Percentiles rank a stretch among this genome's conserved stretches.
These are phyloP conservation scores for Aquilaria sinensis DNA, from an alignment of 345 rosid genomes.

Conservation along the genomic window DNA sequence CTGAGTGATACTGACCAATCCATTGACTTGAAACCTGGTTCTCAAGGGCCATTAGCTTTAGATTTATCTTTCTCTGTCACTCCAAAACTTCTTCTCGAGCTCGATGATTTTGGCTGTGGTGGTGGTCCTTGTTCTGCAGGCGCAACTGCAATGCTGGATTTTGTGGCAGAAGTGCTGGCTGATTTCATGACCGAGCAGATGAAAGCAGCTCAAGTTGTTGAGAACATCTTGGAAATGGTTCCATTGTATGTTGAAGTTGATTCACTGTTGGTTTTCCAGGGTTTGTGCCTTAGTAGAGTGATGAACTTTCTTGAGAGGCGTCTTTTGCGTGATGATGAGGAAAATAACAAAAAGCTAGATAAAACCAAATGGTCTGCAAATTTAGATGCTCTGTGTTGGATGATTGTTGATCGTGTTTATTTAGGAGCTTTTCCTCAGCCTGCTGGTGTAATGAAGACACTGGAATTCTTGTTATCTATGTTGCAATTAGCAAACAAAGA, in stretches of 20 bases:
- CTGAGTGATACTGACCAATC: constrained; percentile 57
- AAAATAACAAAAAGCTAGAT: constrained; percentile 77
- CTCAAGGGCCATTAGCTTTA: constrained; percentile 49
- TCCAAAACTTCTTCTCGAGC: constrained; percentile 65
- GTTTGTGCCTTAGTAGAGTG: constrained; percentile 78
- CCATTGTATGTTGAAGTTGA: constrained; percentile 83
- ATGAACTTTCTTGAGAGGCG: constrained; percentile 95
- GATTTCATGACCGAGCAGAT: constrained; percentile 78
- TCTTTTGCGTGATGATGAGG: constrained; percentile 92
- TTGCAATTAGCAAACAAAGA: constrained; percentile 89
- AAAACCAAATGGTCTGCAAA: constrained; percentile 81
- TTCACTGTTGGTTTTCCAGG: constrained; percentile 75
- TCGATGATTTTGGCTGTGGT: constrained; percentile 85
- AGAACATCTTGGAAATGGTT: constrained; percentile 70
- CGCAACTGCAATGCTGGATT: constrained; percentile 87
- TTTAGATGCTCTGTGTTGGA: constrained; percentile 83
- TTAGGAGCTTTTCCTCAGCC: constrained; percentile 94
- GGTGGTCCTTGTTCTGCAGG: constrained; percentile 98
- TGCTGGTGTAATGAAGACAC: constrained; percentile 55
- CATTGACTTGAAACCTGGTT: constrained; percentile 50
- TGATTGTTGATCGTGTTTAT: constrained; percentile 85
- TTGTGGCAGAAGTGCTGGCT: constrained; percentile 89
- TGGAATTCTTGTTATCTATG: constrained; percentile 86
- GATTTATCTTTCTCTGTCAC: constrained; percentile 48
- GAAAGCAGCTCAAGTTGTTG: constrained; percentile 66